Evolutionary conservation across 1,284 basidiomycete genomes (phyloP).

Genomic region (Heliocybe sulcata): DNA sequence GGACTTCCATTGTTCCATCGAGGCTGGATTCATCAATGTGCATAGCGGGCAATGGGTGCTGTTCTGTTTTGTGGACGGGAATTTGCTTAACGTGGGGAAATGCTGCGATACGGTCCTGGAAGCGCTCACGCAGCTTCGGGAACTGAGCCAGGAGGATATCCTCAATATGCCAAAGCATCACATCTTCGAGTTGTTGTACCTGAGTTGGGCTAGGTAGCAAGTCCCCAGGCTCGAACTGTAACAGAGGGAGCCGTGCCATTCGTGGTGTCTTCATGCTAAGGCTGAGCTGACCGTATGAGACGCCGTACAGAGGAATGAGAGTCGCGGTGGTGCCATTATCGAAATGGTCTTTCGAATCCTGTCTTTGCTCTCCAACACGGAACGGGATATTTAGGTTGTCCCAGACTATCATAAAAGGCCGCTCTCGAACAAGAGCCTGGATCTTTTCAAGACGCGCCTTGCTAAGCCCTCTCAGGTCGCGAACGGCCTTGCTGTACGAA

Average conservation of each 20-base stretch:
- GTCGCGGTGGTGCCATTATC: slow-evolving; percentile 23
- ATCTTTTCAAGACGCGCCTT: slow-evolving; percentile 10
- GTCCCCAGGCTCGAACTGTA: background rate
- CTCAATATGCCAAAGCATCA: slow-evolving; percentile 2
- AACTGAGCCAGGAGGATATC: slow-evolving; percentile 4
- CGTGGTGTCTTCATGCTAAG: background rate
- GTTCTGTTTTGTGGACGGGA: slow-evolving; percentile 7
- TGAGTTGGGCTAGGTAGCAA: background rate
- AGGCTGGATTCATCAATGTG: slow-evolving; percentile 10
- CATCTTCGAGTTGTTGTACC: background rate
- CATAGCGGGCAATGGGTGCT: slow-evolving; percentile 8
- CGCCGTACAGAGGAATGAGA: slow-evolving; percentile 5
- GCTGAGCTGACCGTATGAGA: slow-evolving; percentile 1
- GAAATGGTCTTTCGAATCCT: slow-evolving; percentile 18
- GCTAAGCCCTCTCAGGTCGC: slow-evolving; percentile 17
- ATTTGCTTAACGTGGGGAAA: background rate
- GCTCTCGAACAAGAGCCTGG: slow-evolving; percentile 7
- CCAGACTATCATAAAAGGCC: slow-evolving; percentile 18
- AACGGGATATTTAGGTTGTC: slow-evolving; percentile 24
- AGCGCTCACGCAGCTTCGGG: background rate
- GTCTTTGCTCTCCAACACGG: slow-evolving; percentile 13
- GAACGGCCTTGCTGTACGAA: slow-evolving; percentile 16
- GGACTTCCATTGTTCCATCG: slow-evolving; percentile 6
- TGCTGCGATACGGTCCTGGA: background rate
- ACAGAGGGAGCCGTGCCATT: background rate